Conservation (phyloP, 805 yeast genomes). For the Kodamaea nitidulidarum region DNA sequence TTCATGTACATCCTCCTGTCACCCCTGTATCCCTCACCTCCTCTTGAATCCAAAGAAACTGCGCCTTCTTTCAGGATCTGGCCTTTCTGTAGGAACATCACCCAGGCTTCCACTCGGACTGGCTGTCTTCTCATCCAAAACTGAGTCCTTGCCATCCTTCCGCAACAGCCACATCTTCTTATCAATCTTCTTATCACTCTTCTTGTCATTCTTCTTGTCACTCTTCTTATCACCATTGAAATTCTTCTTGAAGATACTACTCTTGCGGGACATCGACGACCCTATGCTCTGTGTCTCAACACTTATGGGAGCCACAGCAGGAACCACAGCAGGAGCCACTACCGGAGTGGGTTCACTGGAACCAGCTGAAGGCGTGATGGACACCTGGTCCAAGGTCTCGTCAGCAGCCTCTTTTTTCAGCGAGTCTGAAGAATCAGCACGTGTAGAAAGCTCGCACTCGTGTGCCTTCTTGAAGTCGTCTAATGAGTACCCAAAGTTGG, state of each 20-base stretch:
- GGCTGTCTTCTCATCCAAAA: too few relatives aligned
- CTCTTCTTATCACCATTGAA: conserved; percentile 35
- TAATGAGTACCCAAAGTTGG: conserved; percentile 34
- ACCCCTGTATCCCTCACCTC: conserved; percentile 7
- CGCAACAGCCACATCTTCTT: too few relatives aligned
- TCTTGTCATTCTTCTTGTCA: conserved; percentile 33
- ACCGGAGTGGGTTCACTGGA: not conserved
- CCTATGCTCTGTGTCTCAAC: not conserved
- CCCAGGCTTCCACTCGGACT: too few relatives aligned
- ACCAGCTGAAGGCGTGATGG: conserved; percentile 3
- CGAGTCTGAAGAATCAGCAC: conserved; percentile 1
- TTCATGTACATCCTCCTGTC: too few relatives aligned
- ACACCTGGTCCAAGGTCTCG: conserved; percentile 7
- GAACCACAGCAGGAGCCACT: not conserved
- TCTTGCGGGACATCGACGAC: conserved; percentile 4
- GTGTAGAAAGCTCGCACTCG: conserved; percentile 2
- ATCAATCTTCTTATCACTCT: not conserved
- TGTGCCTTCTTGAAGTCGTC: conserved; percentile 30
- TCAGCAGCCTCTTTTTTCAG: conserved; percentile 5
- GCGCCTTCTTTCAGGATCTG: conserved; percentile 15
- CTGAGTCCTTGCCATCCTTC: too few relatives aligned
- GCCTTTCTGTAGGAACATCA: not conserved
- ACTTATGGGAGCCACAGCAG: not conserved
- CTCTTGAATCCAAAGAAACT: conserved; percentile 37
- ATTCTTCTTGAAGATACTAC: conserved; percentile 27